Evolutionary conservation across 2,329 filamentous ascomycete genomes (phyloP).

Genomic region (Claviceps spartinae): DNA sequence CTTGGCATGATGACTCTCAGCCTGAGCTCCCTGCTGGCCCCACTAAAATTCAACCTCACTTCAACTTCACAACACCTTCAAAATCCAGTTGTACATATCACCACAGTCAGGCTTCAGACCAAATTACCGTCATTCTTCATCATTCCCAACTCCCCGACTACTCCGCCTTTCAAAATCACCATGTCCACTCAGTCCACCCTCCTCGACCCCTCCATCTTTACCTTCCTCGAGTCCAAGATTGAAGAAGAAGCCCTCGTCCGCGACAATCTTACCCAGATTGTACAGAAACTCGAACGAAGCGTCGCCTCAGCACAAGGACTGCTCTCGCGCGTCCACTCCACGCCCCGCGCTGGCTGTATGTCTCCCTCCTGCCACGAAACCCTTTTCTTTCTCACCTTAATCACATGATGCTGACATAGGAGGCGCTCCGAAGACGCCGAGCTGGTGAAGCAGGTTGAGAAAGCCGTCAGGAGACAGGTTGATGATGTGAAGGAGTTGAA

Average conservation of each 20-base stretch:
- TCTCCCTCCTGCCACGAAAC: conserved; percentile 5
- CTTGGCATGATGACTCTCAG: too few relatives aligned
- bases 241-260: conserved; percentile 74
- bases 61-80: too few relatives aligned
- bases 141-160: not conserved
- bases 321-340: conserved; percentile 82
- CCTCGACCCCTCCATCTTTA: conserved; percentile 71
- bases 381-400: too few relatives aligned
- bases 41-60: too few relatives aligned
- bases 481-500: conserved; percentile 57
- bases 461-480: conserved; percentile 58
- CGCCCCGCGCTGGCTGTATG: conserved; percentile 47
- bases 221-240: conserved; percentile 74
- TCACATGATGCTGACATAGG: conserved; percentile 2
- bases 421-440: conserved; percentile 35
- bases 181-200: conserved; percentile 23
- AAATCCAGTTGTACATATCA: too few relatives aligned
- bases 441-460: conserved; percentile 57
- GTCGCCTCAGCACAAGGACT: conserved; percentile 69
- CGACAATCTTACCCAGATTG: conserved; percentile 70
- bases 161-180: not conserved
- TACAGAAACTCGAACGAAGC: conserved; percentile 72
- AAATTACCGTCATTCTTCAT: not conserved
- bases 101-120: too few relatives aligned
- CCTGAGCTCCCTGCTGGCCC: too few relatives aligned